Conservation (phyloP, 495 filamentous ascomycete species). For the Aspergillus coremiiformis region DNA sequence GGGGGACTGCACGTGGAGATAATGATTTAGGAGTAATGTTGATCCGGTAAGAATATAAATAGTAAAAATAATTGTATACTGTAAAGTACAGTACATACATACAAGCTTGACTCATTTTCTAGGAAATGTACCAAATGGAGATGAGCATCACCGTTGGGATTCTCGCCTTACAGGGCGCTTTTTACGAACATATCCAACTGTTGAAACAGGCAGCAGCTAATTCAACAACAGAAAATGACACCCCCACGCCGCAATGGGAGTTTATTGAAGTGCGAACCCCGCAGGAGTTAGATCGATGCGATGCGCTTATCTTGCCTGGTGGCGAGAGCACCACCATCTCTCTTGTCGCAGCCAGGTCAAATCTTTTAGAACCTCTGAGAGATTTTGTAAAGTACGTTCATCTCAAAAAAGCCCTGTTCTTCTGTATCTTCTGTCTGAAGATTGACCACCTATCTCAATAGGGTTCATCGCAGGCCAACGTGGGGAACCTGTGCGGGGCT, state of each 20-base stretch:
- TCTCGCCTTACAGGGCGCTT: constrained; percentile 89
- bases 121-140: neutral
- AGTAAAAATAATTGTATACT: too few species aligned
- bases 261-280: constrained; percentile 78
- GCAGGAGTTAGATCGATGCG: constrained; percentile 60
- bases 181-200: constrained; percentile 77
- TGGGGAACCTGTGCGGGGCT: constrained; percentile 97
- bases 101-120: constrained; percentile 1
- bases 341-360: constrained; percentile 72
- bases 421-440: too few species aligned
- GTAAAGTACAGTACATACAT: too few species aligned
- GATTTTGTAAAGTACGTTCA: constrained; percentile 82
- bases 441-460: constrained; percentile 20
- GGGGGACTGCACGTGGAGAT: constrained; percentile 24
- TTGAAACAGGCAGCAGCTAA: constrained; percentile 55
- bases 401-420: constrained; percentile 5
- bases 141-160: constrained; percentile 65
- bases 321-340: constrained; percentile 94
- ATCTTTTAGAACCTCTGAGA: constrained; percentile 74
- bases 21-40: constrained; percentile 6
- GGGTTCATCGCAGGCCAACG: constrained; percentile 61
- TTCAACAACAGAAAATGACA: constrained; percentile 20
- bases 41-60: too few species aligned
- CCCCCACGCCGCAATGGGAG: constrained; percentile 36
- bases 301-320: constrained; percentile 83